Evolutionary conservation across 2,329 filamentous ascomycete species (phyloP).

Genomic region (Fusarium newnesense): DNA sequence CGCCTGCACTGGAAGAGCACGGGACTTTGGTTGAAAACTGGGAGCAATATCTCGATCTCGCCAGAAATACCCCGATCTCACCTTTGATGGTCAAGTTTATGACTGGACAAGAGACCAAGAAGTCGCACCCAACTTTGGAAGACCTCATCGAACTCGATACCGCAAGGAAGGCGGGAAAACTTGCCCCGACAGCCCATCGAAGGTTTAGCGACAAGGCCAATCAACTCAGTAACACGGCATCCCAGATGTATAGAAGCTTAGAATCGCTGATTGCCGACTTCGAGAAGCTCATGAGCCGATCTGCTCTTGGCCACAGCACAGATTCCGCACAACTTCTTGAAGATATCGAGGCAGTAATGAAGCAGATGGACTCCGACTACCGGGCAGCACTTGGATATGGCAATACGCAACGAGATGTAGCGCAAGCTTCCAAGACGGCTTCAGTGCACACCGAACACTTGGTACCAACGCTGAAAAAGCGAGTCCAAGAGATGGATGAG

Average conservation of each 20-base stretch:
- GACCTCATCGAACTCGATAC: conserved; percentile 81
- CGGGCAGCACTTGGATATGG: conserved; percentile 78
- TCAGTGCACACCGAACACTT: conserved; percentile 71
- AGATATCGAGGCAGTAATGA: conserved; percentile 86
- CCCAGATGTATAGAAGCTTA: conserved; percentile 69
- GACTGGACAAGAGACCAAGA: conserved; percentile 59
- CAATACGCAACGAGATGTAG: conserved; percentile 68
- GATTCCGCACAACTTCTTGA: conserved; percentile 77
- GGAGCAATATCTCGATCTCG: conserved; percentile 74
- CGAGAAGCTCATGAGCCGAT: conserved; percentile 66
- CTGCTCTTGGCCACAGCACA: conserved; percentile 65
- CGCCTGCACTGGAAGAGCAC: conserved; percentile 74
- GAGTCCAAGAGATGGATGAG: conserved; percentile 69
- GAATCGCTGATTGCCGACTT: conserved; percentile 72
- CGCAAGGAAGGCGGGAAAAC: conserved; percentile 75
- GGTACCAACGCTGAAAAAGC: conserved; percentile 66
- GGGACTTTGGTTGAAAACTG: conserved; percentile 70
- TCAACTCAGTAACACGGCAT: conserved; percentile 69
- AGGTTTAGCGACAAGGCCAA: conserved; percentile 69
- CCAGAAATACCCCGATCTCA: conserved; percentile 72
- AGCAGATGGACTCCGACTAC: conserved; percentile 88
- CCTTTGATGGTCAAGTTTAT: conserved; percentile 74
- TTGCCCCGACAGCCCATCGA: conserved; percentile 67
- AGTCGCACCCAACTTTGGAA: conserved; percentile 69
- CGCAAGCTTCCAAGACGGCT: conserved; percentile 71